Evolutionary conservation across 768 basidiomycete genomes (phyloP).

Genomic region (Suillus subaureus): DNA sequence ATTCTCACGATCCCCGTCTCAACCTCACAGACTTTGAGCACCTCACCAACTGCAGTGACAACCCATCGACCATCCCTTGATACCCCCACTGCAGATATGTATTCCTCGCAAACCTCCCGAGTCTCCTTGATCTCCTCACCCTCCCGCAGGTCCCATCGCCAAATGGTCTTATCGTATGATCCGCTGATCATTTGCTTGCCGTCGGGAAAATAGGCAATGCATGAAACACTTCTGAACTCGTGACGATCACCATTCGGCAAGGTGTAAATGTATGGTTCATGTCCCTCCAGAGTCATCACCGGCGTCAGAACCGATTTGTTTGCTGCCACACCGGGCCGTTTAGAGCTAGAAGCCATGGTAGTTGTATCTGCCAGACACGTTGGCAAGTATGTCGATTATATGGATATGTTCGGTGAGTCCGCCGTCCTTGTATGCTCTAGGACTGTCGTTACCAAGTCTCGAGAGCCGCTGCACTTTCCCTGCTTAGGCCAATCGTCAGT

Average conservation of each 20-base stretch:
- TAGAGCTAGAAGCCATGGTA: background rate
- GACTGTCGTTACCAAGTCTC: background rate
- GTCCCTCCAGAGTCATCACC: background rate
- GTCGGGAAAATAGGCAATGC: background rate
- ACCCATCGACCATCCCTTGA: too few relatives aligned
- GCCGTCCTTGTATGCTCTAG: background rate
- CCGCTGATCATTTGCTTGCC: background rate
- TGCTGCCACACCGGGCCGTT: background rate
- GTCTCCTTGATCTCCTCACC: background rate
- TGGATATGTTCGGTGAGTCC: background rate
- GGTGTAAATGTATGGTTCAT: background rate
- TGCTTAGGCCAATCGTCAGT: background rate
- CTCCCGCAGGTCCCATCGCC: background rate
- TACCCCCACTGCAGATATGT: accelerated
- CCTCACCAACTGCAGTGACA: too few relatives aligned
- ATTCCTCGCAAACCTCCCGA: background rate
- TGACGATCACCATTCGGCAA: background rate
- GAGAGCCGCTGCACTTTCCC: background rate
- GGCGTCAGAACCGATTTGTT: background rate
- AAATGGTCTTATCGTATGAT: accelerated
- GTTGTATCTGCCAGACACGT: background rate
- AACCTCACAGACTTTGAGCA: too few relatives aligned
- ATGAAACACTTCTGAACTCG: background rate
- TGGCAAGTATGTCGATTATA: background rate
- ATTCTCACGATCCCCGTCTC: too few relatives aligned